Conservation (phyloP, 805 yeast genomes). For the Candida endomychidarum region DNA sequence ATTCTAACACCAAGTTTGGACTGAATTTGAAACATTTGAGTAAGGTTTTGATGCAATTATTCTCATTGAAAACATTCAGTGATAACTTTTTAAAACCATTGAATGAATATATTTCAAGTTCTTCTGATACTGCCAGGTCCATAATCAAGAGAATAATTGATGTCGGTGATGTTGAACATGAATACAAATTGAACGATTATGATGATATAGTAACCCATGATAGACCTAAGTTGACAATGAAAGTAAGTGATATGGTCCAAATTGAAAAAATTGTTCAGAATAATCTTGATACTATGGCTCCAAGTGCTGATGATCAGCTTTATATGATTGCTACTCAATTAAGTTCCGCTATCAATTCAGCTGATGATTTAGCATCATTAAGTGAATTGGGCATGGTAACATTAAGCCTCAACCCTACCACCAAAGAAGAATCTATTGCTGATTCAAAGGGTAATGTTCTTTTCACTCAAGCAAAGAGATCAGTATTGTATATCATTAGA, state of each 20-base stretch:
- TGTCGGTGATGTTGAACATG: constrained; percentile 56
- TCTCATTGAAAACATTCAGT: constrained; percentile 66
- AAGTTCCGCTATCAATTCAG: constrained; percentile 35
- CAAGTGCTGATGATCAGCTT: constrained; percentile 56
- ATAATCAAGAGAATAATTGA: constrained; percentile 51
- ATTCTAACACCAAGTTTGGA: constrained; percentile 23
- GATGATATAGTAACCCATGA: constrained; percentile 60
- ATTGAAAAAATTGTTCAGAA: constrained; percentile 45
- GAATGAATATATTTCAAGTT: constrained; percentile 64
- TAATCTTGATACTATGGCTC: constrained; percentile 45
- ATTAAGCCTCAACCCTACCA: constrained; percentile 55
- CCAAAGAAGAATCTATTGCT: constrained; percentile 44
- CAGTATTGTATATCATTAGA: constrained; percentile 76
- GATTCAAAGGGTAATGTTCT: constrained; percentile 61
- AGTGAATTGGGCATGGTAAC: constrained; percentile 54
- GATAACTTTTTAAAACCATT: constrained; percentile 76
- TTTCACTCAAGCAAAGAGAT: constrained; percentile 76
- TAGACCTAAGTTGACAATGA: constrained; percentile 47
- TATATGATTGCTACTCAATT: constrained; percentile 42
- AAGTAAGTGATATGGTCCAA: constrained; percentile 46
- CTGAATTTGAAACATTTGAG: constrained; percentile 58
- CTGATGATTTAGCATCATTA: constrained; percentile 45
- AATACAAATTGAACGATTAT: constrained; percentile 60
- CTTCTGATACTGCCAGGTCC: constrained; percentile 46
- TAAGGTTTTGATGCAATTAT: constrained; percentile 62